Evolutionary conservation across 2,329 filamentous ascomycete genomes (phyloP).

Genomic region (Fusarium pininemorale): DNA sequence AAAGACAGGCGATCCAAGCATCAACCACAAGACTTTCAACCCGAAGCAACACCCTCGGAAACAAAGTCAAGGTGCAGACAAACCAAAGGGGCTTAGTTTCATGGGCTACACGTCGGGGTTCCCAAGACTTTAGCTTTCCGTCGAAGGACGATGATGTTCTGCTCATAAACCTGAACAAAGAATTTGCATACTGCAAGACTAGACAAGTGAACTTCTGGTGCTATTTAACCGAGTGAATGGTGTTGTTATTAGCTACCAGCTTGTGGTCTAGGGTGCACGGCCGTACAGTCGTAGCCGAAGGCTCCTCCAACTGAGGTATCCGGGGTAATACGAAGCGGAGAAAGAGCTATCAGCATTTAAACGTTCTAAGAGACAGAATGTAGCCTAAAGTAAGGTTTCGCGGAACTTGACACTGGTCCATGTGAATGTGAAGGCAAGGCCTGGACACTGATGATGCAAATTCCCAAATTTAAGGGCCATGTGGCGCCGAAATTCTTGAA

Average conservation of each 20-base stretch:
- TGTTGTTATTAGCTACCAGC: too few relatives aligned
- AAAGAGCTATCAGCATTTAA: not conserved
- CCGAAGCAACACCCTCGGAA: too few relatives aligned
- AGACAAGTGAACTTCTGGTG: not conserved
- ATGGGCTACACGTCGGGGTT: not conserved
- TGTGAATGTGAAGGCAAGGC: not conserved
- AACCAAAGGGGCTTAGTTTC: too few relatives aligned
- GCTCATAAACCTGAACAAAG: not conserved
- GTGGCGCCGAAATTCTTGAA: not conserved
- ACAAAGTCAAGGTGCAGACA: too few relatives aligned
- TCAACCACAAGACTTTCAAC: not conserved
- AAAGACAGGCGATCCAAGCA: not conserved
- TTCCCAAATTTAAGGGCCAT: too few relatives aligned
- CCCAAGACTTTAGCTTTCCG: not conserved
- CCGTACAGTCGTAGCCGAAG: too few relatives aligned
- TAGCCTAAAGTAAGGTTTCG: accelerated
- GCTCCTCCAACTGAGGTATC: too few relatives aligned
- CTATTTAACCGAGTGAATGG: not conserved
- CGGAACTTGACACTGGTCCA: not conserved
- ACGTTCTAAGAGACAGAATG: not conserved
- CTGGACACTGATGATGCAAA: not conserved
- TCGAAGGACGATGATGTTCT: not conserved
- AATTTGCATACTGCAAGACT: not conserved
- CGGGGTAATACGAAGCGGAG: not conserved
- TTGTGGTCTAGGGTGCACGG: too few relatives aligned